Conservation (phyloP, 2,329 filamentous ascomycete species). For the Monosporascus sp. region DNA sequence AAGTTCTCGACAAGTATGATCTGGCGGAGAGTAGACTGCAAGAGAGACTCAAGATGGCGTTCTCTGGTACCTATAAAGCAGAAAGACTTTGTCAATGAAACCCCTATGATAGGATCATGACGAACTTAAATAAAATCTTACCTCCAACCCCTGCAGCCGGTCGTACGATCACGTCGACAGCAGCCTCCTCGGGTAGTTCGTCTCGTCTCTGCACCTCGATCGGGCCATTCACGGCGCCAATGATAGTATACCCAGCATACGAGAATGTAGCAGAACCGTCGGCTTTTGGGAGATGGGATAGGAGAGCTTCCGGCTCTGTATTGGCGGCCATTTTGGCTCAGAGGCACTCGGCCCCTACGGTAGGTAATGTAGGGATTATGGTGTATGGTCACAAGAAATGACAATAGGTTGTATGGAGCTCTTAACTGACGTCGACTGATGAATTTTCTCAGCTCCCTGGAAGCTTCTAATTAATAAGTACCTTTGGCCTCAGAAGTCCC, state of each 20-base stretch:
- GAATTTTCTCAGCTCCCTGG: neutral
- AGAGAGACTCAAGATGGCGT: slow-evolving; percentile 73
- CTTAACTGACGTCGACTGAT: neutral
- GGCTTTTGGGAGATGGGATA: slow-evolving; percentile 61
- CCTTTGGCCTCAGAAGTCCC: neutral
- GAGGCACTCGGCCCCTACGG: neutral
- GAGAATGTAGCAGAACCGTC: slow-evolving; percentile 79
- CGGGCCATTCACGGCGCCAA: slow-evolving; percentile 86
- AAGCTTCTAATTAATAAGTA: neutral
- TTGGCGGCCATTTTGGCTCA: slow-evolving; percentile 37
- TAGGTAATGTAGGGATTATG: too few species aligned
- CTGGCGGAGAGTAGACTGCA: slow-evolving; percentile 67
- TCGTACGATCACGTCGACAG: slow-evolving; percentile 83
- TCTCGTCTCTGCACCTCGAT: slow-evolving; percentile 85
- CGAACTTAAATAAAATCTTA: slow-evolving; percentile 30
- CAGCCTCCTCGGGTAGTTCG: slow-evolving; percentile 85
- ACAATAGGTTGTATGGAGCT: neutral
- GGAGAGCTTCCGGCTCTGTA: slow-evolving; percentile 43
- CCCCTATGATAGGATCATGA: slow-evolving; percentile 8
- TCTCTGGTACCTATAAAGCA: slow-evolving; percentile 58
- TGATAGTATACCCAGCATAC: slow-evolving; percentile 70
- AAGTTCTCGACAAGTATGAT: slow-evolving; percentile 71
- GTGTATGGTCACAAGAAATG: neutral
- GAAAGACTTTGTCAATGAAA: slow-evolving; percentile 13
- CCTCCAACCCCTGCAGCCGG: slow-evolving; percentile 81